Percentiles rank a stretch among this genome's conserved stretches.
Evolutionary conservation across 805 yeast genomes (phyloP).

Genomic region (Dipodascopsis tothii): DNA sequence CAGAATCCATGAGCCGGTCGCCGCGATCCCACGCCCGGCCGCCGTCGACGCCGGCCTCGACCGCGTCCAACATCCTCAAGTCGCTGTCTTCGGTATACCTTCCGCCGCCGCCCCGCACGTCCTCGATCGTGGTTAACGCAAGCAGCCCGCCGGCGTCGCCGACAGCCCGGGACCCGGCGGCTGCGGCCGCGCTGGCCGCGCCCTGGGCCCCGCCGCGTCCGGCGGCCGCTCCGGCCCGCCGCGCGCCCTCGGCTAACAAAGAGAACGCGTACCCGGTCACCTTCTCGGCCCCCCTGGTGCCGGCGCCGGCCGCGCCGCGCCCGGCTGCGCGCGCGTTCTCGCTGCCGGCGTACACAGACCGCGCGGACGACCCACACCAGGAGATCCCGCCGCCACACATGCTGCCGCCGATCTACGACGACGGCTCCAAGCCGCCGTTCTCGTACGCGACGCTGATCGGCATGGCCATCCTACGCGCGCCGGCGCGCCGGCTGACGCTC

Average conservation of each 20-base stretch:
- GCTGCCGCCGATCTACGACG: slow-evolving; percentile 42
- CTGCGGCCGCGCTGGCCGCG: neutral
- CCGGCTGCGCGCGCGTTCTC: neutral
- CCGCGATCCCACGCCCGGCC: neutral
- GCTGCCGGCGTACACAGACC: neutral
- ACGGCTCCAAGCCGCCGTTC: slow-evolving; percentile 77
- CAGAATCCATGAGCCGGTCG: neutral
- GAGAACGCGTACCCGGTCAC: neutral
- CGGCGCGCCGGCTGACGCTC: slow-evolving; percentile 59
- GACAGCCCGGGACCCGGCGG: neutral
- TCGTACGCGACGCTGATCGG: slow-evolving; percentile 92
- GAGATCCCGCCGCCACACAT: slow-evolving; percentile 35
- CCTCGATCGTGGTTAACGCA: slow-evolving; percentile 14
- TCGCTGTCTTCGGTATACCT: slow-evolving; percentile 22
- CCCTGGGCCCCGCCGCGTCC: neutral
- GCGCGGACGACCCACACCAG: neutral
- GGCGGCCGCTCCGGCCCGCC: neutral
- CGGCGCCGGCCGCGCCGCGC: neutral
- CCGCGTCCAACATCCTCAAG: slow-evolving; percentile 17
- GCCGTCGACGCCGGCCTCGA: slow-evolving; percentile 5
- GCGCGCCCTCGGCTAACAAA: neutral
- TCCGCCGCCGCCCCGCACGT: slow-evolving; percentile 22
- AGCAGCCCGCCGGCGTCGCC: neutral
- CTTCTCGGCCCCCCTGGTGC: neutral
- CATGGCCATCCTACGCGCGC: slow-evolving; percentile 82